Percentiles rank a stretch among this genome's conserved stretches.
Evolutionary conservation across 331 rosid species (phyloP).

Genomic region (Rhamnella rubrinervis): DNA sequence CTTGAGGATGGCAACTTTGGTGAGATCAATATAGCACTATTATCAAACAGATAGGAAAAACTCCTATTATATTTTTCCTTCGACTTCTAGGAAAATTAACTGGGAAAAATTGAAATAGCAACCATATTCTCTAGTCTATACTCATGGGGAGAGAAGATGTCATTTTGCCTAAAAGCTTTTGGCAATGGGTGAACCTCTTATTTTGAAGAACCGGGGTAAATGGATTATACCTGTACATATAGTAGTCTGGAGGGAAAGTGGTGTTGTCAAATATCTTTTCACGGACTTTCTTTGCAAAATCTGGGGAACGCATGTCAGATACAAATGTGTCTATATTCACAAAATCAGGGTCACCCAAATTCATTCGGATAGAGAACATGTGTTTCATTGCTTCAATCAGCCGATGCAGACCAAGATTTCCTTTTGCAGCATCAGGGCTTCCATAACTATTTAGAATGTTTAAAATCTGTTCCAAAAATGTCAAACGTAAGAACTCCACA

Average conservation of each 20-base stretch:
- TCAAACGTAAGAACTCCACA: not conserved
- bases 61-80: too few species aligned
- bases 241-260: constrained; percentile 89
- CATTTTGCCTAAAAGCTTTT: not conserved
- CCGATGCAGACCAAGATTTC: constrained; percentile 78
- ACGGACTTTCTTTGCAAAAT: constrained; percentile 64
- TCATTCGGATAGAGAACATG: constrained; percentile 79
- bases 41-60: too few species aligned
- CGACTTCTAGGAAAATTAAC: too few species aligned
- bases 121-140: not conserved
- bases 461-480: constrained; percentile 50
- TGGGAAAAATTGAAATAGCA: not conserved
- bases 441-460: constrained; percentile 68
- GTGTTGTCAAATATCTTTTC: constrained; percentile 72
- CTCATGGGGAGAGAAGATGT: not conserved
- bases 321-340: constrained; percentile 37
- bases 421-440: constrained; percentile 58
- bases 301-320: constrained; percentile 66
- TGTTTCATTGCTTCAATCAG: constrained; percentile 82
- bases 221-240: constrained; percentile 55
- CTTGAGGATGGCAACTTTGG: constrained; percentile 11
- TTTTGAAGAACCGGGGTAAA: constrained; percentile 16
- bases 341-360: constrained; percentile 87
- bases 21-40: not conserved
- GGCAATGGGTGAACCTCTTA: constrained; percentile 11